Base-by-base conservation (phyloP, 495 filamentous ascomycete species). In the Rostrohypoxylon terebratum region DNA sequence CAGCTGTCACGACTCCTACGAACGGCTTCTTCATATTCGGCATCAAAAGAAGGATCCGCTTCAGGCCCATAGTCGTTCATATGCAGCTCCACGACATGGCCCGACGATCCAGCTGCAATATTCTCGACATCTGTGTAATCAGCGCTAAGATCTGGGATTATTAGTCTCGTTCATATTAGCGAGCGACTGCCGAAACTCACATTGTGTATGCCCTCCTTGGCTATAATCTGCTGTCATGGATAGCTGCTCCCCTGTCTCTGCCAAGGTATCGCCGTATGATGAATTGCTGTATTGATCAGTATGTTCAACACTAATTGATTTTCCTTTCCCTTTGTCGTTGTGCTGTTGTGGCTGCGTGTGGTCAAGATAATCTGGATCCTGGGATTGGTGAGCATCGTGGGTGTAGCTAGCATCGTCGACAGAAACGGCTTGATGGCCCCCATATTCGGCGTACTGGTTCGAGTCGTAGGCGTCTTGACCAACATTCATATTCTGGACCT, bases 391-490 rank as follows among this genome's bases (percentile, higher is more conserved):
- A 36, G 74, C 51, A 50, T 76, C 62, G 33, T 63, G 71, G 18
- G 73, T 77, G 61, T 77, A 77, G 60, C 76, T 70, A 38, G 57
- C 55, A 54, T 69, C 62, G 33, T 66, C 66, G 9, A 63, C 64
- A 47, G 71, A 14, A 16, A 63, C 36, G 44, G 58, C 18, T 23
- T 66, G 54, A 20, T 74, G 71, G 36, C 54, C 45, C 23, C 57
- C 33, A 38, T 72, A 78, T 0, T 64, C 71, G 25, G 57, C 34
- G 47, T 44, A 67, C 47, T 60, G 74, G 18, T 48, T 31, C 7
- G 61, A 55, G 38, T 68, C 66, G 33, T 78, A 77, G 21, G 40
- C 66, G 7, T 59, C 63, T 21, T 71, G 67, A 36, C 62, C 54
- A 54, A 77, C 61, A 57, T 28, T 65, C 0, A 77, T 58, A 20